Evolutionary conservation across 1,139 yeast genomes (phyloP), one percentile per base, ranked within the genome.

Genomic region (Debaryomyces subglobosus): DNA sequence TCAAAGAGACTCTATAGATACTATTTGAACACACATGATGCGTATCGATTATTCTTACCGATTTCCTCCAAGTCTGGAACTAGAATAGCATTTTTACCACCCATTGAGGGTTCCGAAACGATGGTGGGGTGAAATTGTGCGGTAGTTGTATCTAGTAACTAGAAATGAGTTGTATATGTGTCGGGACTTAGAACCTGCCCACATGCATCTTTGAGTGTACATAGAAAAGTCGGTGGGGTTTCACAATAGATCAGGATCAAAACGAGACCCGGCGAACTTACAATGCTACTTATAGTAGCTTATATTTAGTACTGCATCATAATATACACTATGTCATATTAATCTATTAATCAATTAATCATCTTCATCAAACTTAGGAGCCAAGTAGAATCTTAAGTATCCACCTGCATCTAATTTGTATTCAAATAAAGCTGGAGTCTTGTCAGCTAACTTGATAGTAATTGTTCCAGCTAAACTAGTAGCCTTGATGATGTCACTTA

Each of bases 351-450:
- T 89, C 95, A 53, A 40, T 49, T 75, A 84, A 56, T 89, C 95
- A 53, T 89, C 96, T 59, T 89, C 97, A 57, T 88, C 96, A 66
- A 91, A 90, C 79, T 94, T 94, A 52, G 99, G 99, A 60, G 99
- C 99, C 71, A 94, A 81, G 81, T 89, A 94, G 81, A 89, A 94
- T 69, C 97, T 86, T 68, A 94, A 78, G 72, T 89, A 89, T 46
- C 99, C 99, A 67, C 95, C 89, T 34, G 73, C 79, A 56, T 92
- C 89, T 67, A 94, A 79, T 71, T 87, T 88, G 75, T 87, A 94
- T 74, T 92, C 98, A 63, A 94, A 90, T 67, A 91, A 78, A 39
- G 97, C 96, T 29, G 99, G 99, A 18, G 96, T 85, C 67, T 89
- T 91, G 62, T 89, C 94, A 35, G 96, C 89, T 67, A 94, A 80